These are phyloP conservation scores for Citrus cavaleriei DNA, from an alignment of 345 rosid species.

Conservation along the genomic window DNA sequence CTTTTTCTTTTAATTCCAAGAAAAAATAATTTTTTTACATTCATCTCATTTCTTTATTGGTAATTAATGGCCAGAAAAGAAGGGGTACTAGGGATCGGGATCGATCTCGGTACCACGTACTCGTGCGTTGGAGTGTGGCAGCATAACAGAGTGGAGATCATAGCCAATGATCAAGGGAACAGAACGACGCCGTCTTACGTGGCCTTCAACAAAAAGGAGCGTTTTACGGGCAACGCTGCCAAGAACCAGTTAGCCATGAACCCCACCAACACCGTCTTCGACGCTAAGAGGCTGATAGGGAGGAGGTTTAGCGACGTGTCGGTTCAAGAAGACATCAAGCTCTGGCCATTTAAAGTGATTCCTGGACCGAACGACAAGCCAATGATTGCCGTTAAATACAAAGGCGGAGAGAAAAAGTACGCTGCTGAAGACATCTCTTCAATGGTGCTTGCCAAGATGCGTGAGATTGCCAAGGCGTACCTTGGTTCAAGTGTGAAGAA, in stretches of 20 bases:
- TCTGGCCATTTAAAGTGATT: slow-evolving; percentile 40
- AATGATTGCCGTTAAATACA: no score
- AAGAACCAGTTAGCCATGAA: slow-evolving; percentile 55
- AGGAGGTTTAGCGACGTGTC: slow-evolving; percentile 48
- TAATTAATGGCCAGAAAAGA: slow-evolving; percentile 36
- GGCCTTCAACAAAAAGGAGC: slow-evolving; percentile 39
- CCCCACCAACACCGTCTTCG: slow-evolving; percentile 51
- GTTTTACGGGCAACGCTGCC: slow-evolving; percentile 49
- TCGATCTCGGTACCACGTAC: slow-evolving; percentile 53
- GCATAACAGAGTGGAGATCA: slow-evolving; percentile 49
- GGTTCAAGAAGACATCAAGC: slow-evolving; percentile 42
- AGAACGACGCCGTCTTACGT: slow-evolving; percentile 50
- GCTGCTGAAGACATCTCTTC: no score
- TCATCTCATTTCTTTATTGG: background rate
- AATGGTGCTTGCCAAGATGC: no score
- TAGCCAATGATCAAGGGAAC: slow-evolving; percentile 50
- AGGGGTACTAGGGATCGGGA: slow-evolving; percentile 47
- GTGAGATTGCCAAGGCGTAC: slow-evolving; percentile 41
- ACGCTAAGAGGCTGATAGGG: slow-evolving; percentile 54
- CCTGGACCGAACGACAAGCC: no score
- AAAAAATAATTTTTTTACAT: no score
- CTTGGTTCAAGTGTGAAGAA: slow-evolving; percentile 30
- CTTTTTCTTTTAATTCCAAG: no score
- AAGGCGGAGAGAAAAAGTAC: no score
- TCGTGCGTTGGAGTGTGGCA: slow-evolving; percentile 56